These are phyloP conservation scores for Corylus americana DNA, from an alignment of 306 rosid species.

Conservation along the genomic window DNA sequence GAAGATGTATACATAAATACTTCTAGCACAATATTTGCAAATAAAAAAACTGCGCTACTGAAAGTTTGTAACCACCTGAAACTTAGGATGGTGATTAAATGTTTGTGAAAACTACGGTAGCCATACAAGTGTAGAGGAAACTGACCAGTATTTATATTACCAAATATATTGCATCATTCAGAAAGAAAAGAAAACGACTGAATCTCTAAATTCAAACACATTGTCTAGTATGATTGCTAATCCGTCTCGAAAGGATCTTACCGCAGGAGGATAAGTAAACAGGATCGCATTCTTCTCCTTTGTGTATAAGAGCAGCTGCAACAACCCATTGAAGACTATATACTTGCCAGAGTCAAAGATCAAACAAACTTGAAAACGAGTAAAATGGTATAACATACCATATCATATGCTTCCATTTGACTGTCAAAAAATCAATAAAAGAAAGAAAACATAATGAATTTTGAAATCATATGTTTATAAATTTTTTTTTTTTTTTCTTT, in stretches of 20 bases:
- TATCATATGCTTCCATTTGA: background rate
- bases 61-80: background rate
- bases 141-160: background rate
- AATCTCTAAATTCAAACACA: background rate
- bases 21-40: background rate
- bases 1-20: background rate
- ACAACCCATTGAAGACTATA: conserved; percentile 69
- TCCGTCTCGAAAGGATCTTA: conserved; percentile 32
- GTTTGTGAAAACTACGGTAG: background rate
- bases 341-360: conserved; percentile 78
- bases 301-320: conserved; percentile 81
- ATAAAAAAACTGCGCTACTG: background rate
- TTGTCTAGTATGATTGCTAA: too few species aligned
- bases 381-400: background rate
- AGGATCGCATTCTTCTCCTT: conserved; percentile 94
- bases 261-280: conserved; percentile 82
- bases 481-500: too few species aligned
- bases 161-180: background rate
- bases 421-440: background rate
- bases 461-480: background rate
- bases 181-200: background rate
- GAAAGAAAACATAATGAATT: background rate
- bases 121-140: background rate
- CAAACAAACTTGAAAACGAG: conserved; percentile 17
- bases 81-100: background rate